Evolutionary conservation across 345 rosid genomes (phyloP), one percentile per base, ranked within the genome.

Genomic region (Capsella bursapastoris): DNA sequence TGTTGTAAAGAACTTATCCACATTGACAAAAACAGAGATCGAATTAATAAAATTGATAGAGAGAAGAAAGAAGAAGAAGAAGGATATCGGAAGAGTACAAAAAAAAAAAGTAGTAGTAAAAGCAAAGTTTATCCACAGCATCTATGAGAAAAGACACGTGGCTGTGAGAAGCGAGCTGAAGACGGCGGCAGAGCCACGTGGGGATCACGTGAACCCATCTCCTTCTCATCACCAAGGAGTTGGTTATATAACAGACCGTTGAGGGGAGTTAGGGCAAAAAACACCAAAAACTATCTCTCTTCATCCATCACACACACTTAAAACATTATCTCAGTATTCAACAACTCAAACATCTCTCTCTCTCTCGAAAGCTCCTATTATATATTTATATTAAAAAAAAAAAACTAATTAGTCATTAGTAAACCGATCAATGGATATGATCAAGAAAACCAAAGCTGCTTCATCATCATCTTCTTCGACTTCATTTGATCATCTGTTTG

Each of bases 231-330:
- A 70, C 75, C 2, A 70, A 77, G 43, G 10, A 40, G 81, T 71
- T 72, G 77, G 81, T 78, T 78, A 78, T 78, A 78, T 64, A 78
- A 72, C 69, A 60, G 73, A 78, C 81, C 73, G 77, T 78, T 78
- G 58, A 22, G 25, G 73, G 71, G 64, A 16, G 76, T 71, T 77
- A 77, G 76, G 80, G 76, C 80, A 77, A 49, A 77, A 49, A 77
- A 57, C 10, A 28, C 35, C 45, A 49, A 62, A 70, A 34, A 34
- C 37, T 34, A 70, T 18, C 40, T 35, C 73, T 59, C 68, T 43
- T 15, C 29, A 34, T 34, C 37, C 52, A 34, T 1, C 48, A 9
- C 25, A 47, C 28, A 38, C 72, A 43, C 15, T 12, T n/a, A 4
- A 47, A 61, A 53, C 65, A 34, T 75, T 68, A 68, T 76, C 69